These are phyloP conservation scores for Neonectria neomacrospora DNA, from an alignment of 2,329 filamentous ascomycete species.

Conservation along the genomic window DNA sequence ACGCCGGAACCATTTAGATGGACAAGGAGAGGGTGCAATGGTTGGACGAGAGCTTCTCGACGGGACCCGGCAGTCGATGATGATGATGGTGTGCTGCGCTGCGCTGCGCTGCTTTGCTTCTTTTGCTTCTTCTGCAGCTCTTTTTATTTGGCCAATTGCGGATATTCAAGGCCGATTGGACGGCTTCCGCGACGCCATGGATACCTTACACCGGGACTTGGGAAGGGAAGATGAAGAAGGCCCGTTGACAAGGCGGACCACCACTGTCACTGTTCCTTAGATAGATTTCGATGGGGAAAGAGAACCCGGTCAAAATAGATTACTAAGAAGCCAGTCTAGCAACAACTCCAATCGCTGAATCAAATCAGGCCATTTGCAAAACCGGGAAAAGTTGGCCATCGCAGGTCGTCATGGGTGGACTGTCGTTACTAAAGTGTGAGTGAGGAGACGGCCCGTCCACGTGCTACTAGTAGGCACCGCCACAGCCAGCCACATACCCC, in stretches of 20 bases:
- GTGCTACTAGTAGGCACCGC: not conserved
- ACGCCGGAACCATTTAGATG: slow-evolving; percentile 35
- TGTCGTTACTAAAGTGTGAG: not conserved
- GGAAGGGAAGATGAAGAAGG: not conserved
- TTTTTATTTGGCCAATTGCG: slow-evolving; percentile 19
- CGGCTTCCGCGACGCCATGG: not conserved
- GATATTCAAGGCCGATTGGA: slow-evolving; percentile 18
- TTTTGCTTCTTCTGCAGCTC: not conserved
- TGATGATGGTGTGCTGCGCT: no score
- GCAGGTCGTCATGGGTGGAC: not conserved
- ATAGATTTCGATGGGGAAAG: not conserved
- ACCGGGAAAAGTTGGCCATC: slow-evolving; percentile 9
- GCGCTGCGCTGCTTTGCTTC: slow-evolving; percentile 24
- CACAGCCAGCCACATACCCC: slow-evolving; percentile 6
- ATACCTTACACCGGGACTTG: not conserved
- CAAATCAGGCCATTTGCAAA: slow-evolving; percentile 4
- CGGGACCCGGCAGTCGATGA: slow-evolving; percentile 17
- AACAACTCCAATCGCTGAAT: not conserved
- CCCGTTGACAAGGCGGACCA: not conserved
- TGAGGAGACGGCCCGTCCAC: slow-evolving; percentile 2
- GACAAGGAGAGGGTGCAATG: slow-evolving; percentile 18
- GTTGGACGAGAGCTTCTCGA: slow-evolving; percentile 23
- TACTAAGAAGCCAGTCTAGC: not conserved
- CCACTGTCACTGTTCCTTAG: not conserved
- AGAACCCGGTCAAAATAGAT: not conserved